phyloP scores from a whole-genome alignment of 163 green algal species.

The Chlorella variabilis region DNA sequence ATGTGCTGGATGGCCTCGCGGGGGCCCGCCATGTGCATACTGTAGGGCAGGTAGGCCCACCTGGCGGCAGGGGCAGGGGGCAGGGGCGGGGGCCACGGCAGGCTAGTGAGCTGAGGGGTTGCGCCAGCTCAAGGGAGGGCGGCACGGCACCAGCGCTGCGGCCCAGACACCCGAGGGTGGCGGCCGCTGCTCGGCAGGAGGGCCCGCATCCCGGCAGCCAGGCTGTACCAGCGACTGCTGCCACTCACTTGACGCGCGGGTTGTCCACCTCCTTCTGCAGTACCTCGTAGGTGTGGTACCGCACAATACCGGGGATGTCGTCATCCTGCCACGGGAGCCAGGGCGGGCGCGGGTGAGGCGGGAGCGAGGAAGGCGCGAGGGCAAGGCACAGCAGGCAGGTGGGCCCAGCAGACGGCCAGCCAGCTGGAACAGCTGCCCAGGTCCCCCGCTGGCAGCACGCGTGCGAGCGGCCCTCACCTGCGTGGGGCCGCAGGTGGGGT shows the following conservation, averaged over 20 bases:
- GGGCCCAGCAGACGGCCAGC: too few species aligned
- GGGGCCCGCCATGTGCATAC: constrained; percentile 99
- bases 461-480: constrained; percentile 74
- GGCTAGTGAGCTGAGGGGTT: too few species aligned
- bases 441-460: too few species aligned
- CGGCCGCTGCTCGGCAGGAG: too few species aligned
- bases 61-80: background rate
- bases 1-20: constrained; percentile 99
- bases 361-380: background rate
- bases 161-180: too few species aligned
- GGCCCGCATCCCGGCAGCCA: too few species aligned
- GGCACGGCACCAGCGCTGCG: too few species aligned
- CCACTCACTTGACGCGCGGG: constrained; percentile 85
- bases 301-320: constrained; percentile 90
- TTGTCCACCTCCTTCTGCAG: constrained; percentile 94
- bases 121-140: too few species aligned
- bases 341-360: too few species aligned
- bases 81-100: background rate
- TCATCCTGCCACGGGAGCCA: constrained; percentile 85
- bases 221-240: too few species aligned
- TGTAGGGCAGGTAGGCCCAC: constrained; percentile 99
- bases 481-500: constrained; percentile 97
- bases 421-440: too few species aligned
- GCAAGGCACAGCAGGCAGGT: too few species aligned
- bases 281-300: constrained; percentile 90